Evolutionary conservation across 345 rosid species (phyloP).

Genomic region (Aquilaria malaccensis): DNA sequence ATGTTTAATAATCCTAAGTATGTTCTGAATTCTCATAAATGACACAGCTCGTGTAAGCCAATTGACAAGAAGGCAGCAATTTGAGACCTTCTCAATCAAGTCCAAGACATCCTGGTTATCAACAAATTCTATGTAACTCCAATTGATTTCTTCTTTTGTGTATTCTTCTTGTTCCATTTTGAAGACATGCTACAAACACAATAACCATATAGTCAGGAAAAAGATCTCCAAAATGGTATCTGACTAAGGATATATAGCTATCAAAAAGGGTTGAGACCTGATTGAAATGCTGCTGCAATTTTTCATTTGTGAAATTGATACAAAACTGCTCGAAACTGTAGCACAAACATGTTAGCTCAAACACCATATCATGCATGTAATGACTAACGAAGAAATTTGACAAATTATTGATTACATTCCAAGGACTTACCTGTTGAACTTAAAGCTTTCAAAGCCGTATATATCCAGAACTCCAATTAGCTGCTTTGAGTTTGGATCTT

Average conservation of each 20-base stretch:
- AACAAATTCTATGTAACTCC: conserved; percentile 92
- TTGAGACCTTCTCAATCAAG: conserved; percentile 65
- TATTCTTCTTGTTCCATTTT: conserved; percentile 97
- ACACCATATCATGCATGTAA: neutral
- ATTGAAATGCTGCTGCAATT: conserved; percentile 91
- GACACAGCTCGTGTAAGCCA: neutral
- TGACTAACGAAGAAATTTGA: neutral
- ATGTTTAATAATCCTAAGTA: too few species aligned
- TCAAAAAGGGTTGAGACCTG: conserved; percentile 36
- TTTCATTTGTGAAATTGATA: conserved; percentile 91
- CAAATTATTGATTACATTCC: neutral
- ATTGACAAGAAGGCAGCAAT: neutral
- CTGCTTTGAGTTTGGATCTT: conserved; percentile 76
- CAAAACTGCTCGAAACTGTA: conserved; percentile 89
- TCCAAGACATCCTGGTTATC: conserved; percentile 90
- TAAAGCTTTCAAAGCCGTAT: conserved; percentile 93
- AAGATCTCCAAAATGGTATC: conserved; percentile 3
- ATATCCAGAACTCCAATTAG: conserved; percentile 91
- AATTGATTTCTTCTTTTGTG: conserved; percentile 71
- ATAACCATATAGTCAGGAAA: conserved; percentile 1
- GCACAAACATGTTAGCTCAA: neutral
- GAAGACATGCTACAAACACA: conserved; percentile 70
- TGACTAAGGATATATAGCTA: neutral
- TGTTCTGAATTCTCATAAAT: neutral
- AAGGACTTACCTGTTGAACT: conserved; percentile 59